Base-by-base conservation (phyloP, 208 protist species). In the Trypanosoma boissoni region DNA sequence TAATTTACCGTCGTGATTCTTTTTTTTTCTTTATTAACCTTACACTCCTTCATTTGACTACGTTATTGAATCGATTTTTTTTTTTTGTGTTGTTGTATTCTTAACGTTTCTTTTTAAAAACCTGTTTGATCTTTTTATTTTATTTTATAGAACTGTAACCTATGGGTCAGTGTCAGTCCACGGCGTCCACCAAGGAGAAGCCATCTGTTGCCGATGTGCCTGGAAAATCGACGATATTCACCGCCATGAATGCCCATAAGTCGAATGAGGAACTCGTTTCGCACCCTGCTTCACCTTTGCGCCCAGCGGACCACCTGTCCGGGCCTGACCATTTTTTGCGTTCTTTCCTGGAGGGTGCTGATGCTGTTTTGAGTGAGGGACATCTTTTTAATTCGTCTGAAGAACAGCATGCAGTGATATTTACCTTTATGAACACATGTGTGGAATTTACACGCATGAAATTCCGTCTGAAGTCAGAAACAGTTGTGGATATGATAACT, bases 361-460 rank as follows among this genome's bases (percentile, higher is more conserved):
- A 94, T 50, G 50, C 26, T 29, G 80, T 84, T 55, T 77, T 94
- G 37, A 60, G 57, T 37, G 55, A 20, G 9, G 20, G 21, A n/a
- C 57, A 12, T 43, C 12, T 18, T 6, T 72, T 66, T 55, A 68
- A 67, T 21, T 75, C 88, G 37, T 58, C 76, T 14, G 77, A 83
- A 45, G 72, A 83, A 20, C 41, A 72, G 28, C 58, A 88, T 24
- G 64, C 78, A 12, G 75, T 91, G 48, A 77, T 75, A 16, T 59
- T 91, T 28, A 90, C 81, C 3, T 91, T 94, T 42, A 72, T 81
- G 21, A 94, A 94, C 68, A 87, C 88, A 37, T 87, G 75, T 69
- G 76, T 72, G 14, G 83, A 94, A 55, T 75, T 91, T 36, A 81
- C 75, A 34, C 83, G 88, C 10, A 94, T 67, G 28, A 90, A 84